Evolutionary conservation across 805 yeast genomes (phyloP).

Genomic region (Groenewaldozyma salmanticensis): DNA sequence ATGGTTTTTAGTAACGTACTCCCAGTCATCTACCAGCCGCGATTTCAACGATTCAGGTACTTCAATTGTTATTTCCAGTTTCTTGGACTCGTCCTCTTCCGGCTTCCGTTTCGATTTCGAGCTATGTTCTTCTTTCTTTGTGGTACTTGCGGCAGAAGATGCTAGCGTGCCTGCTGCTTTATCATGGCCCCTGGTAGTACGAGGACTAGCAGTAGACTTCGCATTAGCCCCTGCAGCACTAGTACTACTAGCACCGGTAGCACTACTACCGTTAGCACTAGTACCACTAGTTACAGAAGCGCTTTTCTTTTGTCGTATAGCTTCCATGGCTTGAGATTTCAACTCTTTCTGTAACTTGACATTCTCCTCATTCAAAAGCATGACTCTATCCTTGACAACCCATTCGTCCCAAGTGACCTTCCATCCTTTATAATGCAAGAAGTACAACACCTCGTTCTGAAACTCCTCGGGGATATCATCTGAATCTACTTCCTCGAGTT

Average conservation of each 20-base stretch:
- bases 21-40: conserved; percentile 88
- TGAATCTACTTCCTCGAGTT: conserved; percentile 12
- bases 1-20: conserved; percentile 70
- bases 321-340: conserved; percentile 37
- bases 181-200: background rate
- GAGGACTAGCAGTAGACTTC: conserved; percentile 10
- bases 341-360: conserved; percentile 52
- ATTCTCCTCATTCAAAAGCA: conserved; percentile 62
- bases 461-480: conserved; percentile 31
- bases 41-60: conserved; percentile 63
- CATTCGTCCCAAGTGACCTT: conserved; percentile 95
- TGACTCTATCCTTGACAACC: conserved; percentile 63
- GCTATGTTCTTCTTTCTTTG: background rate
- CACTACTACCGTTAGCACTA: conserved; percentile 11
- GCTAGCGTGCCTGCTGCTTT: too few species aligned
- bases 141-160: background rate
- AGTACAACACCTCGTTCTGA: conserved; percentile 38
- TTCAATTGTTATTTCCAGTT: conserved; percentile 42
- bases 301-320: conserved; percentile 11
- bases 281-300: background rate
- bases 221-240: conserved; percentile 8
- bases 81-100: conserved; percentile 28
- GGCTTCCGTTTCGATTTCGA: conserved; percentile 21
- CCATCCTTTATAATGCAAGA: conserved; percentile 92
- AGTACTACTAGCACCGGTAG: conserved; percentile 6